Evolutionary conservation across 225 moss, liverwort and hornwort genomes (phyloP).

Genomic region (Physcomitrium patens): DNA sequence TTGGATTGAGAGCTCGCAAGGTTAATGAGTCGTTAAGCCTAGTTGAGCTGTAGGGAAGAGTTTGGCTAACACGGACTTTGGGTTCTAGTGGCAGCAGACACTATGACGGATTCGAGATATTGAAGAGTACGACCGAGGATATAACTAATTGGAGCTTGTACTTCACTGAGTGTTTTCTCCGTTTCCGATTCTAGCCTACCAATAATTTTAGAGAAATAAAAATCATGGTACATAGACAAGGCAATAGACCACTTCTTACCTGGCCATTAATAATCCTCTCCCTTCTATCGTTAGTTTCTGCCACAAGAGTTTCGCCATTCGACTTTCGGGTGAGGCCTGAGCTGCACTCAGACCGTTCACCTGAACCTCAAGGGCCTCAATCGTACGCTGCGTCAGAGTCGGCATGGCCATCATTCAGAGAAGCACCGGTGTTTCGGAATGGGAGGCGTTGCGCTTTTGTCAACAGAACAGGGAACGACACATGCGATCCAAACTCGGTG

Average conservation of each 20-base stretch:
- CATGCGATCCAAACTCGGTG: slow-evolving; percentile 71
- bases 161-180: too few species aligned
- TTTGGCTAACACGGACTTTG: too few species aligned
- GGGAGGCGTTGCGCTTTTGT: slow-evolving; percentile 66
- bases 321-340: slow-evolving; percentile 41
- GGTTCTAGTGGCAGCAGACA: too few species aligned
- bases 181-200: too few species aligned
- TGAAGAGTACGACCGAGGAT: too few species aligned
- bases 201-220: too few species aligned
- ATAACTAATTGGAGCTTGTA: too few species aligned
- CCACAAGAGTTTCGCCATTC: slow-evolving; percentile 40
- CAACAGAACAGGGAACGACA: slow-evolving; percentile 52
- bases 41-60: too few species aligned
- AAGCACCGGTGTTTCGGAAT: slow-evolving; percentile 82
- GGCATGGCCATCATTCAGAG: slow-evolving; percentile 65
- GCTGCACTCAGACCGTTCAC: slow-evolving; percentile 29
- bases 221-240: slow-evolving; percentile 40
- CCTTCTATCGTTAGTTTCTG: slow-evolving; percentile 38
- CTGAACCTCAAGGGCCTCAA: slow-evolving; percentile 26
- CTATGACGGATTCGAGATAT: too few species aligned
- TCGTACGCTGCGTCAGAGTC: slow-evolving; percentile 9
- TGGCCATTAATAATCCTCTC: slow-evolving; percentile 27
- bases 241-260: slow-evolving; percentile 25
- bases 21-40: too few species aligned
- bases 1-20: too few species aligned